Evolutionary conservation across 768 basidiomycete species (phyloP).

Genomic region (Leccinum pellstonianum): DNA sequence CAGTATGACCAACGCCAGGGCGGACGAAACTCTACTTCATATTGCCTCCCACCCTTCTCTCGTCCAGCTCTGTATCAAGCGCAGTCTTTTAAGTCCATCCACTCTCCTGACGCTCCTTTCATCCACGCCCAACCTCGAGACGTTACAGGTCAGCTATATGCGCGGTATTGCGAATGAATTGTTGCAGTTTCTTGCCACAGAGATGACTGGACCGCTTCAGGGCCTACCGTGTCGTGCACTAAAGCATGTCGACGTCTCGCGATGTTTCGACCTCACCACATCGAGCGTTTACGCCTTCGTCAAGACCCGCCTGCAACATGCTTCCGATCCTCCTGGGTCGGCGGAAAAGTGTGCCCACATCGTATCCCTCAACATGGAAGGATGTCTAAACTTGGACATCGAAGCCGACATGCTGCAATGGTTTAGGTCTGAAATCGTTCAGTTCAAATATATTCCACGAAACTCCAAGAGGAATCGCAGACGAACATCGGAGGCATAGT

Average conservation of each 20-base stretch:
- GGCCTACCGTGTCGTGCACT: conserved; percentile 44
- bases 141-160: conserved; percentile 41
- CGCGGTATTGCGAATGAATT: conserved; percentile 36
- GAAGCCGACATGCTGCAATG: conserved; percentile 58
- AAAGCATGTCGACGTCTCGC: conserved; percentile 54
- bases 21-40: conserved; percentile 26
- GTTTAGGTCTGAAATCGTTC: conserved; percentile 52
- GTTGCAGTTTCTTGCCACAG: conserved; percentile 41
- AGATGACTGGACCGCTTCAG: conserved; percentile 10
- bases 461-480: conserved; percentile 34
- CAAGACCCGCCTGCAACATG: conserved; percentile 41
- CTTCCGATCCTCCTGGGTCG: conserved; percentile 18
- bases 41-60: conserved; percentile 29
- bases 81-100: conserved; percentile 28
- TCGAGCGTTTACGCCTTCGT: conserved; percentile 55
- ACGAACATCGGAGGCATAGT: conserved; percentile 8
- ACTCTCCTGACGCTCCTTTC: conserved; percentile 35
- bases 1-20: conserved; percentile 12
- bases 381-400: conserved; percentile 47
- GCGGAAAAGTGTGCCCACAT: conserved; percentile 32
- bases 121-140: conserved; percentile 38
- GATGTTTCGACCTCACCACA: conserved; percentile 50
- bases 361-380: conserved; percentile 49
- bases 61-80: conserved; percentile 42
- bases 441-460: conserved; percentile 60